These are phyloP conservation scores for Candida sanyaensis DNA, from an alignment of 1,139 yeast species.

Conservation along the genomic window DNA sequence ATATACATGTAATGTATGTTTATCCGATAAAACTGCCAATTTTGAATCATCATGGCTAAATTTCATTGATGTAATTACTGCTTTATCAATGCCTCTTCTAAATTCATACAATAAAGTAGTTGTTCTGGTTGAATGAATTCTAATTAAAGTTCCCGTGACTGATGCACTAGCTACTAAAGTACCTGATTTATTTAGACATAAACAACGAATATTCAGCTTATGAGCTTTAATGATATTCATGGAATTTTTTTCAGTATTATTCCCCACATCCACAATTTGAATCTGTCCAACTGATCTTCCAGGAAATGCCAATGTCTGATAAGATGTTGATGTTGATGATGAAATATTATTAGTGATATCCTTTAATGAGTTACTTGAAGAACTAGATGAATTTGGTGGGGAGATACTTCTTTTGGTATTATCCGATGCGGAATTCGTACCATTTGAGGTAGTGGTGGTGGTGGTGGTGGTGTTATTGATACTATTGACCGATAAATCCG, in stretches of 20 bases:
- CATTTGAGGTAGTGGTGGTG: neutral
- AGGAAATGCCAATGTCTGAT: constrained; percentile 72
- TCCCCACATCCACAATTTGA: constrained; percentile 73
- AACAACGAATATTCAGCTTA: constrained; percentile 64
- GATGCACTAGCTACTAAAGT: constrained; percentile 86
- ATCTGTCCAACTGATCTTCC: constrained; percentile 71
- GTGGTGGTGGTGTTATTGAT: constrained; percentile 1
- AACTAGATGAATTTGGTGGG: constrained; percentile 3
- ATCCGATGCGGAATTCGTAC: neutral
- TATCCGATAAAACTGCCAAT: constrained; percentile 85
- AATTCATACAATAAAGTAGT: constrained; percentile 80
- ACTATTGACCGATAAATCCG: constrained; percentile 52
- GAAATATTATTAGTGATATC: neutral
- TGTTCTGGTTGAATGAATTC: constrained; percentile 74
- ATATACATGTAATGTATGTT: constrained; percentile 84
- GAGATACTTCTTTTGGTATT: constrained; percentile 1
- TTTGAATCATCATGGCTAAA: constrained; percentile 76
- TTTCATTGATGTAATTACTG: constrained; percentile 77
- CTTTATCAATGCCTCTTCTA: constrained; percentile 85
- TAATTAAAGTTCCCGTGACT: constrained; percentile 79
- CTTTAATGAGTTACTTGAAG: constrained; percentile 6
- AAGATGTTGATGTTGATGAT: constrained; percentile 11
- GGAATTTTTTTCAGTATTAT: constrained; percentile 60
- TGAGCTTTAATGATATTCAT: constrained; percentile 85
- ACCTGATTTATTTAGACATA: constrained; percentile 73